Evolutionary conservation across 352 stramenopile species (phyloP).

Genomic region (Phytophthora kernoviae): DNA sequence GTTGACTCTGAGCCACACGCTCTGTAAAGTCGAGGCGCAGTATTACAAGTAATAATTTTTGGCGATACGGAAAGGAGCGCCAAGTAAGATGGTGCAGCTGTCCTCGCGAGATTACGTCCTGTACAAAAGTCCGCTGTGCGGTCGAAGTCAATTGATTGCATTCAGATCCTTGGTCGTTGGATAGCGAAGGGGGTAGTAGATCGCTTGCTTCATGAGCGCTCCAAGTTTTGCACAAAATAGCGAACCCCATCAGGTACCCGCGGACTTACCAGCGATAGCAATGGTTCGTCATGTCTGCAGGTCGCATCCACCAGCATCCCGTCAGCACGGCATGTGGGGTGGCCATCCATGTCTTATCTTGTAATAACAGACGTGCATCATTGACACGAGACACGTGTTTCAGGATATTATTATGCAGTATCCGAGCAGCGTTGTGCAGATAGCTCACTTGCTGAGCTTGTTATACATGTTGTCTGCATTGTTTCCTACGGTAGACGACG

Average conservation of each 20-base stretch:
- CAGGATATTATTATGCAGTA: neutral
- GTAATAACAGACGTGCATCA: neutral
- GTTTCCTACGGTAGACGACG: slow-evolving; percentile 1
- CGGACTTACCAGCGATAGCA: too few relatives aligned
- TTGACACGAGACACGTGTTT: neutral
- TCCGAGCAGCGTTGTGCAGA: too few relatives aligned
- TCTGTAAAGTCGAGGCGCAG: neutral
- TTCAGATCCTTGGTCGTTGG: too few relatives aligned
- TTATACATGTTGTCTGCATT: neutral
- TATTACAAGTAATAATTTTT: neutral
- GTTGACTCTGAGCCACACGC: neutral
- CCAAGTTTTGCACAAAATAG: too few relatives aligned
- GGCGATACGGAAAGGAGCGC: neutral
- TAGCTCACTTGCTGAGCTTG: neutral
- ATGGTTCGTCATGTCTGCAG: neutral
- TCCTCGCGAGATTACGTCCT: neutral
- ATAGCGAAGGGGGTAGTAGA: too few relatives aligned
- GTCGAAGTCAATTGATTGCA: too few relatives aligned
- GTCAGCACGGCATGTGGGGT: neutral
- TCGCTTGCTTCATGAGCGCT: too few relatives aligned
- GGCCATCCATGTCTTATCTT: slow-evolving; percentile 24
- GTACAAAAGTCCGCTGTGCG: too few relatives aligned
- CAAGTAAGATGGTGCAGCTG: neutral
- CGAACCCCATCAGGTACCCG: too few relatives aligned
- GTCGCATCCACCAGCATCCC: slow-evolving; percentile 2